Conservation (phyloP, 352 stramenopile genomes). For the Phytophthora melonis region DNA sequence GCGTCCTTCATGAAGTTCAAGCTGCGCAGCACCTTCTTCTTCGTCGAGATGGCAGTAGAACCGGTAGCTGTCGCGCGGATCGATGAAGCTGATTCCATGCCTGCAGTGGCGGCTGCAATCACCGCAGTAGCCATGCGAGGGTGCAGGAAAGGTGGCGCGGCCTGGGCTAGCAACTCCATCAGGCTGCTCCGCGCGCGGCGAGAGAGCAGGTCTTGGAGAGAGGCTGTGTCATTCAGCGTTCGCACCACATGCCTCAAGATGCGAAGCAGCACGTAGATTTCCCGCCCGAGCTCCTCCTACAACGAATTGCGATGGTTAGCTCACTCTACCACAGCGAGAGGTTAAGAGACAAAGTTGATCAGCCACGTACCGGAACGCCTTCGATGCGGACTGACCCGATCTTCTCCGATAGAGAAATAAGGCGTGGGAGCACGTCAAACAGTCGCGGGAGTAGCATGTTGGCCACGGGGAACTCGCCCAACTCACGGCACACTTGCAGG, state of each 20-base stretch:
- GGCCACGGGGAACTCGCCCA: conserved; percentile 57
- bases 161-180: conserved; percentile 61
- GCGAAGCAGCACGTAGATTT: conserved; percentile 78
- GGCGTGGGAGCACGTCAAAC: conserved; percentile 64
- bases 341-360: background rate
- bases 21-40: conserved; percentile 56
- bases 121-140: conserved; percentile 65
- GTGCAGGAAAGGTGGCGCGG: conserved; percentile 75
- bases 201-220: conserved; percentile 62
- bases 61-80: conserved; percentile 20
- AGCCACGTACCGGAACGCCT: conserved; percentile 65
- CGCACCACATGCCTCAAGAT: conserved; percentile 71
- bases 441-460: conserved; percentile 64
- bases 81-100: conserved; percentile 11
- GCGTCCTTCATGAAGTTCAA: conserved; percentile 59
- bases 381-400: conserved; percentile 72
- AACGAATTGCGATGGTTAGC: background rate
- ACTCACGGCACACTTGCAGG: conserved; percentile 69
- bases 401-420: conserved; percentile 68
- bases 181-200: conserved; percentile 47
- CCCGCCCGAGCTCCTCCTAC: conserved; percentile 71
- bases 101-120: conserved; percentile 53
- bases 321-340: background rate
- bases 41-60: conserved; percentile 23
- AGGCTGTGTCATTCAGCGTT: conserved; percentile 55